Evolutionary conservation across 805 yeast genomes (phyloP).

Genomic region (Wickerhamomyces ciferrii): DNA sequence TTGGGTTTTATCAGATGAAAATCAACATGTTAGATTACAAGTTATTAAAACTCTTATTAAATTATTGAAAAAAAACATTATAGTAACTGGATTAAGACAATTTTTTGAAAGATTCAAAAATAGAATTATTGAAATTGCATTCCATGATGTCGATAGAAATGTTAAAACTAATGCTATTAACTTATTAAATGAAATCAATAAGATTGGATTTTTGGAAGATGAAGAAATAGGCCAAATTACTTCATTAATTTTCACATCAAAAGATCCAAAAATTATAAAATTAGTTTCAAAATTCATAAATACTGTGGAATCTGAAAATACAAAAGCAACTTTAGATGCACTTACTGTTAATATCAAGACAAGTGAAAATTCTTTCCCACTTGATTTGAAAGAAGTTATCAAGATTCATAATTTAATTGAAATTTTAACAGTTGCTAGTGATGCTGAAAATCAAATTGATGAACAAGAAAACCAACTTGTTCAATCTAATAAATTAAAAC

Average conservation of each 20-base stretch:
- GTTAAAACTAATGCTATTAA: constrained; percentile 48
- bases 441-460: constrained; percentile 5
- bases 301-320: constrained; percentile 34
- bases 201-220: constrained; percentile 60
- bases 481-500: constrained; percentile 5
- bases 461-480: constrained; percentile 4
- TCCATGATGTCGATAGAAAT: constrained; percentile 46
- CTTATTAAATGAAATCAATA: constrained; percentile 49
- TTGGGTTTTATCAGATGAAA: constrained; percentile 76
- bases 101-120: constrained; percentile 71
- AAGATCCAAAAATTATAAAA: constrained; percentile 25
- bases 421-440: constrained; percentile 25
- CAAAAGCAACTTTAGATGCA: constrained; percentile 31
- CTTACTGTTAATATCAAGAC: constrained; percentile 26
- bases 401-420: constrained; percentile 23
- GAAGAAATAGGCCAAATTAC: constrained; percentile 42
- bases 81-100: constrained; percentile 65
- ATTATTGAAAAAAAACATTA: constrained; percentile 37
- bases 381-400: constrained; percentile 25
- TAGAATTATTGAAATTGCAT: constrained; percentile 60
- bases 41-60: constrained; percentile 51
- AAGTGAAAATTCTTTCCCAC: constrained; percentile 10
- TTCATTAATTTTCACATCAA: constrained; percentile 33
- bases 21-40: constrained; percentile 55
- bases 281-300: constrained; percentile 55